Base-by-base conservation (phyloP, 2,329 filamentous ascomycete genomes). In the Dactylellina drechsleri region DNA sequence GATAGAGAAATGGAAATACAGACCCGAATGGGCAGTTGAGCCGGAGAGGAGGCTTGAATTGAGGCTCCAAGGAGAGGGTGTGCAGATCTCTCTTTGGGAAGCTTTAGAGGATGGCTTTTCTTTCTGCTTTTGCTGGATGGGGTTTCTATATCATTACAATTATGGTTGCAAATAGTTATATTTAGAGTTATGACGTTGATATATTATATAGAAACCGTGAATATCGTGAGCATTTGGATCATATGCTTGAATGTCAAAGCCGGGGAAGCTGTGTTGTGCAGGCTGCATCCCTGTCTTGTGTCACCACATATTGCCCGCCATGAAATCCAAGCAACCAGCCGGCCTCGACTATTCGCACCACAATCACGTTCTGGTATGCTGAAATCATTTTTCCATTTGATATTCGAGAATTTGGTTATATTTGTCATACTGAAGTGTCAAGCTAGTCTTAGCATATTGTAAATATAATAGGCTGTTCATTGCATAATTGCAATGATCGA, bases 21-120 rank as follows among this genome's bases (percentile, higher is more conserved):
- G 16, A 15, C 43, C 43, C 13, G 16, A 18, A 31, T 20, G 18
- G 40, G 43, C 8, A 43, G 28, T 26, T 26, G 43, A 8, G 13
- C n/a, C 15, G 31, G 16, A 26, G 16, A 26, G 7, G 7, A 20
- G 31, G 23, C 45, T n/a, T 12, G 20, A 16, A n/a, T 15, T 57
- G 20, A 36, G 56, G 50, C 58, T 65, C n/a, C 71, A 67, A 45
- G 68, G 77, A 45, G 66, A 76, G 75, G 80, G 80, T 81, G 81
- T 82, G 81, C 81, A 82, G 81, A 80, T 80, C 80, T 79, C 71
- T 47, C 43, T 47, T 40, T 41, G 49, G 41, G 40, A n/a, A 36
- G 52, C 26, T 45, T 58, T 31, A 52, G 50, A 13, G 4, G 50
- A 13, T 31, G 23, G 50, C 26, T 47, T 54, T 16, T 54, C 5